Percentiles rank a stretch among this genome's conserved stretches.
Conservation (phyloP, 2,329 filamentous ascomycete genomes). For the Sarocladium brachiariae region DNA sequence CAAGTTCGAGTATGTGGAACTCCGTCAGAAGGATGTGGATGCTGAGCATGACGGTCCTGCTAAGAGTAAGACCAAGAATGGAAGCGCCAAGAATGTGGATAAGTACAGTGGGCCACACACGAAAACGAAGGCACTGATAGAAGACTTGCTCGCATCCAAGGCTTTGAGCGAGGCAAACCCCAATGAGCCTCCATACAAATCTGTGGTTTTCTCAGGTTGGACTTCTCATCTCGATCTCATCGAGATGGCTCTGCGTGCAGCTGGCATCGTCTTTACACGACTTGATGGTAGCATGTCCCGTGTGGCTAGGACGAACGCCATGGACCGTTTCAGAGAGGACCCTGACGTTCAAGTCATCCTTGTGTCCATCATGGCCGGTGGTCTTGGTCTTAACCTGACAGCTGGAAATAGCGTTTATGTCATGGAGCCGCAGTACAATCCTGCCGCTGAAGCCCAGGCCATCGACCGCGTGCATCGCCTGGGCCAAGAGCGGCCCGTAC, state of each 20-base stretch:
- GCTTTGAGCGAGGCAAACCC: conserved; percentile 54
- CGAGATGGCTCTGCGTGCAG: conserved; percentile 65
- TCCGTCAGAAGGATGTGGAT: conserved; percentile 56
- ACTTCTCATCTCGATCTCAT: conserved; percentile 92
- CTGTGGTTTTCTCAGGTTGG: conserved; percentile 94
- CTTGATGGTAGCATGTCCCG: conserved; percentile 88
- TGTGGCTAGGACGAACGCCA: conserved; percentile 62
- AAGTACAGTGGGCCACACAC: conserved; percentile 83
- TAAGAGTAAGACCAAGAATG: conserved; percentile 24
- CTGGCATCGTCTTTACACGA: conserved; percentile 64
- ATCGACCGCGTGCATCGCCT: conserved; percentile 88
- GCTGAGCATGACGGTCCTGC: conserved; percentile 48
- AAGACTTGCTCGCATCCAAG: conserved; percentile 62
- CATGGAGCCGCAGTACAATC: conserved; percentile 98
- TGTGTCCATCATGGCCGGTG: conserved; percentile 87
- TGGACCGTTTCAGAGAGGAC: conserved; percentile 72
- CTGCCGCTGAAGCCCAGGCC: conserved; percentile 88
- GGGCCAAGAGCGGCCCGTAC: conserved; percentile 82
- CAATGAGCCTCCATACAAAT: conserved; percentile 73
- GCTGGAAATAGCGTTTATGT: conserved; percentile 82
- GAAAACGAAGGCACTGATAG: conserved; percentile 77
- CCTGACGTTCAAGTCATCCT: conserved; percentile 69
- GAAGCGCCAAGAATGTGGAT: conserved; percentile 46
- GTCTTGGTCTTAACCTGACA: conserved; percentile 85
- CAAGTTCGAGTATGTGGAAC: conserved; percentile 57